Evolutionary conservation across 495 filamentous ascomycete genomes (phyloP).

Genomic region (Physcia stellaris): DNA sequence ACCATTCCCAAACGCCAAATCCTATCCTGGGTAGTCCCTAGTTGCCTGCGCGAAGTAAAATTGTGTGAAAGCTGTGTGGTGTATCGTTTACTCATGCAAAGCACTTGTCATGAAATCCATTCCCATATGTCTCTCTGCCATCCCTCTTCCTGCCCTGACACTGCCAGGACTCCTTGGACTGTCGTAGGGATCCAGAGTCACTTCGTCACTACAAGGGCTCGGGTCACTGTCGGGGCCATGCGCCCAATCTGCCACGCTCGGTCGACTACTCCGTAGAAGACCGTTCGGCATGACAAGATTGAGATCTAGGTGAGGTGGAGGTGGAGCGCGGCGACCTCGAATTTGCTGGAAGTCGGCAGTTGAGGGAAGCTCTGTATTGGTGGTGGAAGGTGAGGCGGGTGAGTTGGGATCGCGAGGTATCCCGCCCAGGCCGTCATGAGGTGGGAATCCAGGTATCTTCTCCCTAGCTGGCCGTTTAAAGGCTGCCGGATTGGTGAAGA

Average conservation of each 20-base stretch:
- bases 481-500: constrained; percentile 17
- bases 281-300: constrained; percentile 11
- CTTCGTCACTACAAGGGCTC: constrained; percentile 14
- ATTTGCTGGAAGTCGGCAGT: background rate
- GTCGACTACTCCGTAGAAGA: constrained; percentile 13
- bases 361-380: background rate
- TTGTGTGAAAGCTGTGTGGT: too few species aligned
- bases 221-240: constrained; percentile 15
- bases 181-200: constrained; percentile 15
- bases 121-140: constrained; percentile 11
- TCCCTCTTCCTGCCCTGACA: constrained; percentile 10
- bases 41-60: too few species aligned
- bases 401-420: constrained; percentile 12
- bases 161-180: constrained; percentile 10
- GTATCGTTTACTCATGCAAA: constrained; percentile 11
- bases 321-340: constrained; percentile 11
- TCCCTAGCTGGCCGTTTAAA: constrained; percentile 11
- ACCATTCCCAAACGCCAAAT: too few species aligned
- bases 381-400: constrained; percentile 7
- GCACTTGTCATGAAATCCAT: constrained; percentile 20
- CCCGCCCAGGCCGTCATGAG: constrained; percentile 16
- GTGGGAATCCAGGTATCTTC: constrained; percentile 8
- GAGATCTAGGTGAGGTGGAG: constrained; percentile 12
- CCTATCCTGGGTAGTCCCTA: too few species aligned
- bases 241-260: constrained; percentile 18